phyloP scores from a whole-genome alignment of 192 early-diverging fungal species.

The Kickxella alabastrina region DNA sequence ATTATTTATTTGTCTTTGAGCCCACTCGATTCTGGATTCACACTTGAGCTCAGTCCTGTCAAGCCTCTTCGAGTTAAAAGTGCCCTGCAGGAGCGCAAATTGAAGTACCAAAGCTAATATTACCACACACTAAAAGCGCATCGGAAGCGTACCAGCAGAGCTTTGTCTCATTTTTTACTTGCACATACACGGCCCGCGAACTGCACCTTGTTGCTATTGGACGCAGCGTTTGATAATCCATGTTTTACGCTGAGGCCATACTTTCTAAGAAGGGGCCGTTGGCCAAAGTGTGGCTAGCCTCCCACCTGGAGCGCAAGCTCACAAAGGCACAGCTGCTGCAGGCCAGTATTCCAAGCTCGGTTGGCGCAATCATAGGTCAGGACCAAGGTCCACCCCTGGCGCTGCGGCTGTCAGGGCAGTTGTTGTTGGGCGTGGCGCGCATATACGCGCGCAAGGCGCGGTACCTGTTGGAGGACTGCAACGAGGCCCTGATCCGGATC shows the following conservation, averaged over 20 bases:
- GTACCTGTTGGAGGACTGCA: conserved; percentile 96
- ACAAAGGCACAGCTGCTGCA: conserved; percentile 91
- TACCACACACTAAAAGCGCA: too few species aligned
- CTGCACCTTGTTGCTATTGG: too few species aligned
- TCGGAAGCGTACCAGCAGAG: too few species aligned
- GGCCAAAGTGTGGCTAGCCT: conserved; percentile 96
- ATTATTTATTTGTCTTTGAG: too few species aligned
- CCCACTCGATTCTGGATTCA: too few species aligned
- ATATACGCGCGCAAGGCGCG: conserved; percentile 96
- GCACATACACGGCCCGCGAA: too few species aligned
- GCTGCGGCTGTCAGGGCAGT: conserved; percentile 90
- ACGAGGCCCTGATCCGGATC: conserved; percentile 90
- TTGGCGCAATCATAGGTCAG: conserved; percentile 76
- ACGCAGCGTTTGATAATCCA: conserved; percentile 6
- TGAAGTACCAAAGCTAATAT: too few species aligned
- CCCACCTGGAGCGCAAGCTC: conserved; percentile 96
- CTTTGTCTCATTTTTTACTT: too few species aligned
- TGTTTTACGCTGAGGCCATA: conserved; percentile 79
- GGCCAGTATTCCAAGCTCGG: conserved; percentile 84
- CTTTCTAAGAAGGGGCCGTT: conserved; percentile 83
- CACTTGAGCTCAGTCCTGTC: too few species aligned
- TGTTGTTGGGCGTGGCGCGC: conserved; percentile 89
- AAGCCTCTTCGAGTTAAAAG: too few species aligned
- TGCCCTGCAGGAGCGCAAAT: too few species aligned
- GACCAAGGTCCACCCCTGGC: conserved; percentile 83